Base-by-base conservation (phyloP, 345 rosid genomes). In the Eucalyptus regnans region DNA sequence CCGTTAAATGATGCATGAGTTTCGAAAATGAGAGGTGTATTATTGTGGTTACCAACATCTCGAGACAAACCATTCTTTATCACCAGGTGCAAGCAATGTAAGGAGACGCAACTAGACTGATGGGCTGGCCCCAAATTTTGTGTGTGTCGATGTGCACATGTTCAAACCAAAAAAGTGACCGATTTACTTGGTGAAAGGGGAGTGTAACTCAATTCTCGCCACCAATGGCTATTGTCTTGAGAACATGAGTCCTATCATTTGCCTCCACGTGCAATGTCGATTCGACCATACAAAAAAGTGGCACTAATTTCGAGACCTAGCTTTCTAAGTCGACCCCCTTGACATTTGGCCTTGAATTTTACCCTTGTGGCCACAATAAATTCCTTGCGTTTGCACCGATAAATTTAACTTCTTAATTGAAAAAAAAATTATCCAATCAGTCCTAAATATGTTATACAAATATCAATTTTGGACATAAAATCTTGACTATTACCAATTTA, bases 301-400 rank as follows among this genome's bases (percentile, higher is more conserved):
- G 27, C 46, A 71, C 2, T 41, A 11, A 41, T 76, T 76, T 41
- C 29, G 9, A 9, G 27, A 20, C 15, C 9, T 76, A 22, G 84
- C 84, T 76, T 41, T 76, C 48, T 22, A 41, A 76, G 48, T 41
- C 5, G 7, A 20, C 48, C 84, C 56, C 84, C 46, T 18, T 76
- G 29, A 76, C 83, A 37, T 68, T 68, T 31, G 79, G 11, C 12
- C 43, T 31, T 15, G 79, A 4, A 4, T 16, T 68, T 68, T 31
- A 8, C 79, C 18, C 79, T 33, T 2, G 7, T 10, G 48, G 14
- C 48, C 83, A 41, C 29, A 13, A 1, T 41, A 41, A 41, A 76
- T 41, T 41, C 8, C 27, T 12, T 8, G 1, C 11, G 1, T 64
- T 0, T 8, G 5, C 9, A 20, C 15, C 3, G 3, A 9, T 9